Percentiles rank a stretch among this genome's conserved stretches.
Conservation (phyloP, 495 filamentous ascomycete genomes). For the Xylaria nigripes region DNA sequence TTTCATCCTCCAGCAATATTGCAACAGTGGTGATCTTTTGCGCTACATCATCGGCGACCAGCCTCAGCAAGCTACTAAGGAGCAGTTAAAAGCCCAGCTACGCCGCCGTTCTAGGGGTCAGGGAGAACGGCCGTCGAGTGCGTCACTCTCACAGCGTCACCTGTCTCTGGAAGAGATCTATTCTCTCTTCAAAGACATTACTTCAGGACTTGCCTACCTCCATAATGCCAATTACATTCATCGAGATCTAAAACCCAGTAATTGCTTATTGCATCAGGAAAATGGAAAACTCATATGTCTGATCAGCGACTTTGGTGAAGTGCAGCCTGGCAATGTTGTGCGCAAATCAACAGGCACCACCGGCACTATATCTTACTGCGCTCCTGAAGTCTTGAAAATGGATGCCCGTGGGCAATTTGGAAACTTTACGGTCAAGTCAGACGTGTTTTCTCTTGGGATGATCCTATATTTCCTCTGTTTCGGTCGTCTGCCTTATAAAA, state of each 20-base stretch:
- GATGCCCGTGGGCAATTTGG: constrained; percentile 65
- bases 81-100: constrained; percentile 79
- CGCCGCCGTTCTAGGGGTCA: constrained; percentile 64
- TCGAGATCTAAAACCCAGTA: constrained; percentile 90
- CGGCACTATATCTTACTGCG: constrained; percentile 95
- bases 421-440: constrained; percentile 92
- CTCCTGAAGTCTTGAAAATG: constrained; percentile 78
- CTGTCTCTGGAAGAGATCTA: constrained; percentile 88
- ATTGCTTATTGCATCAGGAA: constrained; percentile 80
- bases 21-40: constrained; percentile 88
- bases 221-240: constrained; percentile 95
- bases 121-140: constrained; percentile 34
- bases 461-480: constrained; percentile 98
- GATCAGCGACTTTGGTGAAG: constrained; percentile 96
- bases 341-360: constrained; percentile 88
- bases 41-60: constrained; percentile 71
- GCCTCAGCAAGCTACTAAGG: constrained; percentile 52
- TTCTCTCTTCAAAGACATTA: constrained; percentile 93
- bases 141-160: constrained; percentile 44
- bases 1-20: constrained; percentile 96
- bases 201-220: constrained; percentile 80
- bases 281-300: constrained; percentile 64
- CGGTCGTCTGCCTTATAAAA: constrained; percentile 73
- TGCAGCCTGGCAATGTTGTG: constrained; percentile 69
- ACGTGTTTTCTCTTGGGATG: constrained; percentile 96